Evolutionary conservation across 768 basidiomycete species (phyloP).

Genomic region (Pisolithus marmoratus): DNA sequence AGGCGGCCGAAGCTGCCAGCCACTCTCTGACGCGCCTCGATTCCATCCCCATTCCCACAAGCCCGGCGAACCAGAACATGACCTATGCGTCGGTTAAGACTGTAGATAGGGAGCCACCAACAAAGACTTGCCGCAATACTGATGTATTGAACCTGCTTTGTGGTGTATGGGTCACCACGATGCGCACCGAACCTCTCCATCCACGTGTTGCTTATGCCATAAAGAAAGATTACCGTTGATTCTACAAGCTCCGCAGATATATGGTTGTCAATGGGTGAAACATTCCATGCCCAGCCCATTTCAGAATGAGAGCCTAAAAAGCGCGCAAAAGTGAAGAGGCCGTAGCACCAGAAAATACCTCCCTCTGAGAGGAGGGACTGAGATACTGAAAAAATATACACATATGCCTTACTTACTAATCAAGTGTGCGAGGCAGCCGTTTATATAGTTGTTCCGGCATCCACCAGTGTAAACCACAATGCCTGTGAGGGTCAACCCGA

Average conservation of each 20-base stretch:
- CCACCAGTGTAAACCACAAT: slow-evolving; percentile 82
- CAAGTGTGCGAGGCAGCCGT: slow-evolving; percentile 83
- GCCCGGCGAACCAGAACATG: slow-evolving; percentile 95
- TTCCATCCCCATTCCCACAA: slow-evolving; percentile 86
- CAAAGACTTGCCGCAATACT: slow-evolving; percentile 67
- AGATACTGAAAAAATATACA: neutral
- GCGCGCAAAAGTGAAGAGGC: slow-evolving; percentile 85
- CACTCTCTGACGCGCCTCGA: slow-evolving; percentile 66
- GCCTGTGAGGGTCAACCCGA: slow-evolving; percentile 60
- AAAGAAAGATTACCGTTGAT: slow-evolving; percentile 76
- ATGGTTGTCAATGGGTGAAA: slow-evolving; percentile 42
- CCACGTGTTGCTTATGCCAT: slow-evolving; percentile 91
- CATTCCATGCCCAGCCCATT: slow-evolving; percentile 95
- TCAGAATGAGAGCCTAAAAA: slow-evolving; percentile 86
- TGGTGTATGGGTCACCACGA: slow-evolving; percentile 77
- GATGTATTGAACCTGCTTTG: slow-evolving; percentile 92
- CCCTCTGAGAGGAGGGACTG: slow-evolving; percentile 50
- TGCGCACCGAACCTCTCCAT: slow-evolving; percentile 91
- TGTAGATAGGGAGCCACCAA: neutral
- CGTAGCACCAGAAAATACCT: slow-evolving; percentile 89
- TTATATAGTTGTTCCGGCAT: slow-evolving; percentile 72
- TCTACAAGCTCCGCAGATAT: slow-evolving; percentile 75
- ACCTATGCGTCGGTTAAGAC: slow-evolving; percentile 33
- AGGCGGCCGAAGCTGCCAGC: slow-evolving; percentile 56
- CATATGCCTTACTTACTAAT: slow-evolving; percentile 57